These are phyloP conservation scores for Mortierella sp. DNA, from an alignment of 371 early-diverging fungal genomes.

Conservation along the genomic window DNA sequence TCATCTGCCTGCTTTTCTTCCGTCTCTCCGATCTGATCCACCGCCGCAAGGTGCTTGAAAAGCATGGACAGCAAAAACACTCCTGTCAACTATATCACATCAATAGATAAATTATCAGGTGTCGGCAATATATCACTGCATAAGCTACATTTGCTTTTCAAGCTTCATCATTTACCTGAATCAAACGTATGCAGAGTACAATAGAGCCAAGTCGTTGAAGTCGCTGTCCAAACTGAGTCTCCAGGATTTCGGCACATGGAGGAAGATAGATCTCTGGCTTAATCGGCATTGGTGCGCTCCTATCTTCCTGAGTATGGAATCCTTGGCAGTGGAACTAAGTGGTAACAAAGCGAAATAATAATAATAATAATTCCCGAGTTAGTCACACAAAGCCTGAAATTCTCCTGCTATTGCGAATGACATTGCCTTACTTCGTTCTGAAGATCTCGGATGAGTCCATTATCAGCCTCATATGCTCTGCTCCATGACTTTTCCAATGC, in stretches of 20 bases:
- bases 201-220: conserved; percentile 35
- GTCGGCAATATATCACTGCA: not conserved
- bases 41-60: conserved; percentile 30
- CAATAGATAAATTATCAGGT: not conserved
- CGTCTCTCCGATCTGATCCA: conserved; percentile 15
- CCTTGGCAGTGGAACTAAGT: conserved; percentile 41
- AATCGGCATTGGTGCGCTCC: conserved; percentile 7
- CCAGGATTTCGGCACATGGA: conserved; percentile 27
- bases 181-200: conserved; percentile 39
- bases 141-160: not conserved
- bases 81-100: conserved; percentile 25
- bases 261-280: conserved; percentile 4
- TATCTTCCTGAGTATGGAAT: conserved; percentile 29
- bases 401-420: not conserved
- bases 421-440: conserved; percentile 32
- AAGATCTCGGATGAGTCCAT: conserved; percentile 32
- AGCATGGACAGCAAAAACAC: conserved; percentile 40
- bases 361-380: not conserved
- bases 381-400: not conserved
- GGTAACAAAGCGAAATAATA: not conserved
- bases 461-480: conserved; percentile 38
- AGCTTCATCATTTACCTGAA: conserved; percentile 22
- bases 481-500: conserved; percentile 51
- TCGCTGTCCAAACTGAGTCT: conserved; percentile 28
- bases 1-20: conserved; percentile 17